Percentiles rank a stretch among this genome's conserved stretches.
These are phyloP conservation scores for Dictyostelium purpureum DNA, from an alignment of 78 protist species.

Conservation along the genomic window DNA sequence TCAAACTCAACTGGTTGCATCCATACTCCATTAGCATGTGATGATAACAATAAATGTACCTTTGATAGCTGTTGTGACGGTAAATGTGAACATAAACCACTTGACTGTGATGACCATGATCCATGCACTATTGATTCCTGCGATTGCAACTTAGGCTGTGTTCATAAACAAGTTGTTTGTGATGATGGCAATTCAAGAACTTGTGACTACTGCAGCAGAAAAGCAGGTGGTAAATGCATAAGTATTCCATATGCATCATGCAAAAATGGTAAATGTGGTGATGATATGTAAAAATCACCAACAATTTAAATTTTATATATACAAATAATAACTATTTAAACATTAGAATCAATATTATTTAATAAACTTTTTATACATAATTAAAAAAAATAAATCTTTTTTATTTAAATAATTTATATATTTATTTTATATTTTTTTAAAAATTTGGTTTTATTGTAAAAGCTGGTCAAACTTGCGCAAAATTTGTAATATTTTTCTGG, in stretches of 20 bases:
- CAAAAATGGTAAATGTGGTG: constrained; percentile 16
- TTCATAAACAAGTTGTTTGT: not conserved
- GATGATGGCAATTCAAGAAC: constrained; percentile 45
- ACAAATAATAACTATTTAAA: not conserved
- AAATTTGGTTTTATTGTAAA: too few species aligned
- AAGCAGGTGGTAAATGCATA: not conserved
- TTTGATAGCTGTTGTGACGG: not conserved
- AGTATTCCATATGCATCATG: not conserved
- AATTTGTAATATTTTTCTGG: too few species aligned
- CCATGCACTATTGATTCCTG: constrained; percentile 10
- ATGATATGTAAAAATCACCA: not conserved
- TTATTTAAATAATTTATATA: too few species aligned
- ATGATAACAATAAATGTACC: constrained; percentile 4
- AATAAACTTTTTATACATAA: too few species aligned
- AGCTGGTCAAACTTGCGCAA: too few species aligned
- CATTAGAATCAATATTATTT: not conserved
- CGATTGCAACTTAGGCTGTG: not conserved
- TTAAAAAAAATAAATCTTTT: too few species aligned
- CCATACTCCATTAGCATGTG: not conserved
- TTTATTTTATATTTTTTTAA: too few species aligned
- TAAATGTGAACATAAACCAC: not conserved
- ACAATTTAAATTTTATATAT: not conserved
- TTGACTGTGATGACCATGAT: not conserved
- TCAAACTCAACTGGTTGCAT: not conserved
- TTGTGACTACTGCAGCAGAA: not conserved